These are phyloP conservation scores for Austroboletus novae-zelandiae DNA, from an alignment of 1,284 basidiomycete species.

Conservation along the genomic window DNA sequence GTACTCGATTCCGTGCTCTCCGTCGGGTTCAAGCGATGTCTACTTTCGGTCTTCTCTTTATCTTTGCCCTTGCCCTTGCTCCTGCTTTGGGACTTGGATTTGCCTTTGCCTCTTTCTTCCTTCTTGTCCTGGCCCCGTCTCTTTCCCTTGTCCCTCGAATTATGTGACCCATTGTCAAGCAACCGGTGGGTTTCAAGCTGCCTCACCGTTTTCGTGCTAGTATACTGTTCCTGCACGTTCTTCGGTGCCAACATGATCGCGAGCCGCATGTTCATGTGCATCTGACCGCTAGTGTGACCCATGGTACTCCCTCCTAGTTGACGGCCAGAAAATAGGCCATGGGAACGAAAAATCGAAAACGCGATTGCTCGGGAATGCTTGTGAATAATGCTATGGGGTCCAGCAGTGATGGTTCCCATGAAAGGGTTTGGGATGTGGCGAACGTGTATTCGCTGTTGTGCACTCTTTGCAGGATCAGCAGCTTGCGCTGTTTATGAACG, in stretches of 20 bases:
- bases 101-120: slow-evolving; percentile 18
- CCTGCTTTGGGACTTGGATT: slow-evolving; percentile 19
- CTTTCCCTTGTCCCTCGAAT: slow-evolving; percentile 10
- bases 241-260: slow-evolving; percentile 65
- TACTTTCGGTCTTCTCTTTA: slow-evolving; percentile 22
- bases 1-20: slow-evolving; percentile 33
- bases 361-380: slow-evolving; percentile 74
- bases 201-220: slow-evolving; percentile 72
- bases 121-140: slow-evolving; percentile 19
- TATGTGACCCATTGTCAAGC: slow-evolving; percentile 44
- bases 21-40: slow-evolving; percentile 8
- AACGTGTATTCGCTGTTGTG: slow-evolving; percentile 66
- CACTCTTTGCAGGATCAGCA: slow-evolving; percentile 52
- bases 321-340: slow-evolving; percentile 38
- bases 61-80: slow-evolving; percentile 28
- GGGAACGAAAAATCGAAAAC: slow-evolving; percentile 71
- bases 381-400: slow-evolving; percentile 68
- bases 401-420: slow-evolving; percentile 41
- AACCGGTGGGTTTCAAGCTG: slow-evolving; percentile 66
- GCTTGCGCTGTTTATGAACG: slow-evolving; percentile 29
- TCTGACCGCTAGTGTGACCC: slow-evolving; percentile 13
- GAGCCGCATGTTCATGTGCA: slow-evolving; percentile 42
- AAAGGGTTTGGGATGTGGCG: slow-evolving; percentile 51
- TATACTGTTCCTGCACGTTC: slow-evolving; percentile 72
- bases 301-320: slow-evolving; percentile 4